Percentiles rank a stretch among this genome's conserved stretches.
phyloP scores from a whole-genome alignment of 345 rosid species.

The Conringia planisiliqua region DNA sequence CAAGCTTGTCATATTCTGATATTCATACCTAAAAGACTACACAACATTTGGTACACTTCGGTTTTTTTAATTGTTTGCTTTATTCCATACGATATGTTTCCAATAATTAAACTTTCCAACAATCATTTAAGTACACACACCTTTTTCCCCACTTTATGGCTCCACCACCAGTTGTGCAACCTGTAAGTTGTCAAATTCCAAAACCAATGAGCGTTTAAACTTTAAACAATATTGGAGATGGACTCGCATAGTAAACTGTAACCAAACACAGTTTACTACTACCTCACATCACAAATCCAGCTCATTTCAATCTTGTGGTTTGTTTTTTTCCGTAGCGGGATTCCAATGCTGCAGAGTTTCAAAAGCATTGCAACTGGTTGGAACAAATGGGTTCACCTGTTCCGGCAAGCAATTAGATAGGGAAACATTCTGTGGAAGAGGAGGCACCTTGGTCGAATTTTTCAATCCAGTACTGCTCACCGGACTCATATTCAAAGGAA shows the following conservation, averaged over 20 bases:
- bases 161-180: neutral
- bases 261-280: neutral
- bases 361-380: neutral
- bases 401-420: neutral
- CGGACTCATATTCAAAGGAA: neutral
- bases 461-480: neutral
- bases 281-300: neutral
- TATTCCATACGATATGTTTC: neutral
- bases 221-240: neutral
- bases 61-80: neutral
- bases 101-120: neutral
- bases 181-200: neutral
- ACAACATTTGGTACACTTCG: neutral
- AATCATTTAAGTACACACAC: neutral
- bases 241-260: neutral
- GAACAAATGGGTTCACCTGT: neutral
- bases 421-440: neutral
- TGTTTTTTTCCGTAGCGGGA: neutral
- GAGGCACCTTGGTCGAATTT: neutral
- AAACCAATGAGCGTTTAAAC: neutral
- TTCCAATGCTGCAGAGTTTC: constrained; percentile 6
- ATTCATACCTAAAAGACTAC: neutral
- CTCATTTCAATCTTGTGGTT: neutral
- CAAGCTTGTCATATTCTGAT: neutral
- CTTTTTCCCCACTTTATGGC: neutral